phyloP scores from a whole-genome alignment of 225 moss, liverwort and hornwort genomes.

The Sphagnum contortum region DNA sequence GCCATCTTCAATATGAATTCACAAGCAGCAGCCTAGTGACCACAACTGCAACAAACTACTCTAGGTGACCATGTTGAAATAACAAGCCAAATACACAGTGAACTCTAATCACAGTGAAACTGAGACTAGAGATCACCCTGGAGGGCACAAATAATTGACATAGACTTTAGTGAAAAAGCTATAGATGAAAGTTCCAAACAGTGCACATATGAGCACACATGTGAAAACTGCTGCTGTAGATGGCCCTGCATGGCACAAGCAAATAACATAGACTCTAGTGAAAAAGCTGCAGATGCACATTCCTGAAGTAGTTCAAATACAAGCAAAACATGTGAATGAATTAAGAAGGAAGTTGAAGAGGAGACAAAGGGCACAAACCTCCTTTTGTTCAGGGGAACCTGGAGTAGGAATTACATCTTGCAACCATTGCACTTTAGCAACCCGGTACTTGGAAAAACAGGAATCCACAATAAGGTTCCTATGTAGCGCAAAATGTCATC shows the following conservation, averaged over 20 bases:
- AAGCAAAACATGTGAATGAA: not conserved
- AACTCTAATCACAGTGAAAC: not conserved
- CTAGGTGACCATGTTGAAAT: no score
- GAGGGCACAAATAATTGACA: not conserved
- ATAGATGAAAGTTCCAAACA: not conserved
- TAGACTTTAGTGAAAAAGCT: not conserved
- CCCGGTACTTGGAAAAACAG: conserved; percentile 51
- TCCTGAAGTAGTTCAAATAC: no score
- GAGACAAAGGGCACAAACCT: conserved; percentile 26
- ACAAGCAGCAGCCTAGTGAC: no score
- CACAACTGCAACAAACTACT: no score
- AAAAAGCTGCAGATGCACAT: no score
- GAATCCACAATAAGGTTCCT: no score
- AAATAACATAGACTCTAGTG: no score
- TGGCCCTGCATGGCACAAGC: no score
- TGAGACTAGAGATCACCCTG: not conserved
- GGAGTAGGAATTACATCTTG: conserved; percentile 46
- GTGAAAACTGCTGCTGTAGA: not conserved
- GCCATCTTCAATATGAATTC: no score
- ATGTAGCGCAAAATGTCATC: no score
- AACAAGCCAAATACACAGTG: no score
- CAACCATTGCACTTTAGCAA: conserved; percentile 83
- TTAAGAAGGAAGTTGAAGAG: not conserved
- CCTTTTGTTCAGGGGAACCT: conserved; percentile 52
- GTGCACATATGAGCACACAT: not conserved